A percentile compares a stretch with the other conserved stretches of the same genome.
Evolutionary conservation across 345 rosid species (phyloP).

Genomic region (Eucalyptus sp.): DNA sequence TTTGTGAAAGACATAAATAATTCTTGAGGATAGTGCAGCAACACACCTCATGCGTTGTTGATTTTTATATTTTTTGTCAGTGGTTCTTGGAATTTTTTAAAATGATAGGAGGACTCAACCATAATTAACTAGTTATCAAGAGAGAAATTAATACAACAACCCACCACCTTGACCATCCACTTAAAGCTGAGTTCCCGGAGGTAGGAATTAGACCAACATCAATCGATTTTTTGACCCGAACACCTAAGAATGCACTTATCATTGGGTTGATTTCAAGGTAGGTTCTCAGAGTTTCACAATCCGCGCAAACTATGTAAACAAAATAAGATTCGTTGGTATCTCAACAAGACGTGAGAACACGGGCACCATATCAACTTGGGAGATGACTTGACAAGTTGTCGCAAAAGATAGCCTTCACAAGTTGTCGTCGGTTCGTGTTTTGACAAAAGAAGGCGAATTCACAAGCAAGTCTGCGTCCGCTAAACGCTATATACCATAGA

Average conservation of each 20-base stretch:
- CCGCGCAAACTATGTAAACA: too few species aligned
- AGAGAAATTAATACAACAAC: background rate
- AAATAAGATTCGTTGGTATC: too few species aligned
- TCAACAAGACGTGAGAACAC: background rate
- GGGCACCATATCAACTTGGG: background rate
- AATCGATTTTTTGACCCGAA: too few species aligned
- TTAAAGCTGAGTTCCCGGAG: too few species aligned
- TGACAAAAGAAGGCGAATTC: background rate
- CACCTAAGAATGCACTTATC: too few species aligned
- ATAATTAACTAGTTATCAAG: accelerated
- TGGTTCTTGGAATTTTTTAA: background rate
- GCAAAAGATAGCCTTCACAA: background rate
- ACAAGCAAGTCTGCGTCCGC: background rate
- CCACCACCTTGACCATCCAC: background rate
- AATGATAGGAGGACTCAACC: background rate
- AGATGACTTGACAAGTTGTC: too few species aligned
- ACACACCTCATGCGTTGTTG: background rate
- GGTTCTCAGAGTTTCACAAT: too few species aligned
- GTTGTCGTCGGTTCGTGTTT: background rate
- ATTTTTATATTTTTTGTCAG: background rate
- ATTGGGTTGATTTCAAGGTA: too few species aligned
- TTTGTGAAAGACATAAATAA: background rate
- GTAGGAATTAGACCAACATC: too few species aligned
- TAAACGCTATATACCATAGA: background rate
- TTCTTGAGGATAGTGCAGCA: background rate